phyloP scores from a whole-genome alignment of 495 filamentous ascomycete genomes.

The Barbatosphaeria neglecta region DNA sequence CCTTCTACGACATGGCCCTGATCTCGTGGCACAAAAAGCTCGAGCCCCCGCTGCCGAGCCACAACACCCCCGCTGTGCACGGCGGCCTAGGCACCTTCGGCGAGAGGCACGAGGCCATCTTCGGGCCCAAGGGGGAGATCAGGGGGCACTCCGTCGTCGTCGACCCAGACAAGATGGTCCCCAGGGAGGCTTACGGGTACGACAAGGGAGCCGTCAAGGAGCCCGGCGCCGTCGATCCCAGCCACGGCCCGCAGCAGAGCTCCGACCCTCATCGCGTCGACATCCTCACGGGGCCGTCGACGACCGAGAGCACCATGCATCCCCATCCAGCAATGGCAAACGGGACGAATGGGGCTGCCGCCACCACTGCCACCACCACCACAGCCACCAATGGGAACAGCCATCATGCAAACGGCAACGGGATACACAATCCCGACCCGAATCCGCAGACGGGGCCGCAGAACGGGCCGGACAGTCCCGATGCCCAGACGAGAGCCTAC shows the following conservation, averaged over 20 bases:
- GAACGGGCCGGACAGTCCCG: slow-evolving; percentile 3
- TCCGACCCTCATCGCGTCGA: slow-evolving; percentile 6
- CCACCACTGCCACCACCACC: background rate
- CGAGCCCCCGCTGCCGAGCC: slow-evolving; percentile 48
- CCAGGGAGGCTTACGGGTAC: slow-evolving; percentile 7
- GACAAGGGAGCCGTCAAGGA: slow-evolving; percentile 5
- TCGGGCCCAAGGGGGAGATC: slow-evolving; percentile 13
- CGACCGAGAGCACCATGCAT: slow-evolving; percentile 11
- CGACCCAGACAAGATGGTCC: slow-evolving; percentile 12
- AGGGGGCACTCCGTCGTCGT: slow-evolving; percentile 13
- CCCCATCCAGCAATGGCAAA: slow-evolving; percentile 3
- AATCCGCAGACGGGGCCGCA: background rate
- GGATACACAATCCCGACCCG: background rate
- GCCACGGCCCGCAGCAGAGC: background rate
- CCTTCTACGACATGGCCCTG: slow-evolving; percentile 59
- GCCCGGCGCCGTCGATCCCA: slow-evolving; percentile 6
- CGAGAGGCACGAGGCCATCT: slow-evolving; percentile 11
- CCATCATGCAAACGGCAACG: slow-evolving; percentile 1
- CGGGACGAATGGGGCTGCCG: background rate
- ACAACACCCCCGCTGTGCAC: slow-evolving; percentile 36
- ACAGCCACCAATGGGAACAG: background rate
- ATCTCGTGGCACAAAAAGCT: slow-evolving; percentile 58
- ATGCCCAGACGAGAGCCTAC: slow-evolving; percentile 5
- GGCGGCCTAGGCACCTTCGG: slow-evolving; percentile 9
- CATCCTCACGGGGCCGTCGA: slow-evolving; percentile 13